Percentiles rank a stretch among this genome's conserved stretches.
These are phyloP conservation scores for Daldinia childiae DNA, from an alignment of 495 filamentous ascomycete genomes.

Conservation along the genomic window DNA sequence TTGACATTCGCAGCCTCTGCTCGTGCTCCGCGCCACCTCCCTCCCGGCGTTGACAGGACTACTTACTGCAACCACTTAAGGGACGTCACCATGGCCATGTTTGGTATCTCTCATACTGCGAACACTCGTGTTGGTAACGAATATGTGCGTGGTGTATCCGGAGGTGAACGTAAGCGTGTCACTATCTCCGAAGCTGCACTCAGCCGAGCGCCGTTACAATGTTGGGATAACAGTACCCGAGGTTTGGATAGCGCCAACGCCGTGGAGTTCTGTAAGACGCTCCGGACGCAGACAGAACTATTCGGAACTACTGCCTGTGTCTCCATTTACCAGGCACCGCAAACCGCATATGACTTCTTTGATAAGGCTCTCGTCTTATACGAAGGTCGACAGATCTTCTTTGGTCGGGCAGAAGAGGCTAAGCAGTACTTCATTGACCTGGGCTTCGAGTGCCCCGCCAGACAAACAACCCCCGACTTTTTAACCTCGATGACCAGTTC, in stretches of 20 bases:
- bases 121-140: slow-evolving; percentile 84
- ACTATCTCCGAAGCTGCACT: slow-evolving; percentile 79
- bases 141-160: slow-evolving; percentile 79
- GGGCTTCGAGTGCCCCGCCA: slow-evolving; percentile 76
- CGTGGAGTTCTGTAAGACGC: slow-evolving; percentile 77
- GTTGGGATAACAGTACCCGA: slow-evolving; percentile 87
- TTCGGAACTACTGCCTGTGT: slow-evolving; percentile 72
- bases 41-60: slow-evolving; percentile 65
- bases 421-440: slow-evolving; percentile 76
- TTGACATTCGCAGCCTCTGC: slow-evolving; percentile 78
- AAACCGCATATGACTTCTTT: slow-evolving; percentile 79
- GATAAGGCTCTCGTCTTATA: slow-evolving; percentile 83
- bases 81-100: slow-evolving; percentile 82
- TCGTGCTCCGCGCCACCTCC: slow-evolving; percentile 69
- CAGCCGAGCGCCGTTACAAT: slow-evolving; percentile 73
- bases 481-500: slow-evolving; percentile 82
- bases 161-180: slow-evolving; percentile 85
- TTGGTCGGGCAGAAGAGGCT: slow-evolving; percentile 69
- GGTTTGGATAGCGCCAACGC: slow-evolving; percentile 84
- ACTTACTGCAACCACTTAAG: slow-evolving; percentile 71
- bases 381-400: slow-evolving; percentile 86
- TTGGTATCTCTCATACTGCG: slow-evolving; percentile 77
- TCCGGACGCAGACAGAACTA: slow-evolving; percentile 72
- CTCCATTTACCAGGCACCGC: slow-evolving; percentile 86
- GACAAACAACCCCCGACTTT: slow-evolving; percentile 82